phyloP scores from a whole-genome alignment of 2,329 filamentous ascomycete species.

The Calonectria naviculata region DNA sequence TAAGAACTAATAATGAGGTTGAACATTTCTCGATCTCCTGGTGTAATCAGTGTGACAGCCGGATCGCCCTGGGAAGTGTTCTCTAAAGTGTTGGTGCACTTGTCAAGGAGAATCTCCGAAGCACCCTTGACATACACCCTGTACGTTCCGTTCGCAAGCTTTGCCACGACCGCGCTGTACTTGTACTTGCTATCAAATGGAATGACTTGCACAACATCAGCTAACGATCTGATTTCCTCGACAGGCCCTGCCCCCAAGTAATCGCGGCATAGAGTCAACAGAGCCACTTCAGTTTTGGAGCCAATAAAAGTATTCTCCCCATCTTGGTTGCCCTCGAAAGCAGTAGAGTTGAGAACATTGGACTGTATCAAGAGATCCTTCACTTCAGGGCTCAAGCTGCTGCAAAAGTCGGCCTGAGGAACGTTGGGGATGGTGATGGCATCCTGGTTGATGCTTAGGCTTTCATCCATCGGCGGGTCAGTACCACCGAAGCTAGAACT shows the following conservation, averaged over 20 bases:
- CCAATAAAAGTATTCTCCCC: slow-evolving; percentile 60
- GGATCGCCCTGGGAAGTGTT: slow-evolving; percentile 68
- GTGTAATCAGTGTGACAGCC: slow-evolving; percentile 54
- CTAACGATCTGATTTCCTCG: slow-evolving; percentile 57
- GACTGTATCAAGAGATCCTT: slow-evolving; percentile 74
- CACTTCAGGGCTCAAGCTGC: slow-evolving; percentile 23
- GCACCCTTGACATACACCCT: slow-evolving; percentile 66
- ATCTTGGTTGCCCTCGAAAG: slow-evolving; percentile 63
- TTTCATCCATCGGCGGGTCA: slow-evolving; percentile 33
- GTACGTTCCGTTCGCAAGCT: slow-evolving; percentile 55
- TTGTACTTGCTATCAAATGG: slow-evolving; percentile 67
- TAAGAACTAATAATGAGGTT: slow-evolving; percentile 68
- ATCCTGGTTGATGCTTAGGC: slow-evolving; percentile 32
- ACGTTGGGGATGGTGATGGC: slow-evolving; percentile 39
- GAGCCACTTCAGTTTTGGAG: slow-evolving; percentile 67
- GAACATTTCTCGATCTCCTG: slow-evolving; percentile 64
- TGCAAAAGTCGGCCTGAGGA: slow-evolving; percentile 40
- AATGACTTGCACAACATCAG: slow-evolving; percentile 60
- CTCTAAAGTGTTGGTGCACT: slow-evolving; percentile 58
- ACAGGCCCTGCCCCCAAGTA: slow-evolving; percentile 61
- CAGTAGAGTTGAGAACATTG: slow-evolving; percentile 67
- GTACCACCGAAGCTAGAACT: slow-evolving; percentile 45
- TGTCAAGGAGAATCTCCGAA: slow-evolving; percentile 64
- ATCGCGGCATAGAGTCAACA: slow-evolving; percentile 61
- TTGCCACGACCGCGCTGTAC: slow-evolving; percentile 67